Base-by-base conservation (phyloP, 345 rosid species). In the Raphanus sativus region DNA sequence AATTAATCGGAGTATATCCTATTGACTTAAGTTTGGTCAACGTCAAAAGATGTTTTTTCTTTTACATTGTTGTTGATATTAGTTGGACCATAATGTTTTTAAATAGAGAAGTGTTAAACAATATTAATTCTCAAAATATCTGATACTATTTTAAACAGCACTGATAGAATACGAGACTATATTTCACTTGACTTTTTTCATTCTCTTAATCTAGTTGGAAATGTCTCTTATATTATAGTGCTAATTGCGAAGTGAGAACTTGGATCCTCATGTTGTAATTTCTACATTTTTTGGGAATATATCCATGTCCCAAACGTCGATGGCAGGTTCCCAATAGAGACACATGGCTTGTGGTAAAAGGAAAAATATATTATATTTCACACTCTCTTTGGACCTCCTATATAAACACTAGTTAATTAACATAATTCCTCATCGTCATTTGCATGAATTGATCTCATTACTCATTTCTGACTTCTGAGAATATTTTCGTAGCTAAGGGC, bases 211-310 rank as follows among this genome's bases (percentile, higher is more conserved):
- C 55, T 26, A 65, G 56, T 65, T 65, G 55, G 38, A 45, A 45
- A 34, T 16, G 36, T 25, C 70, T 42, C 4, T 16, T 11, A 40
- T 10, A 64, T 36, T 36, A 33, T 38, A 11, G 69, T 38, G 55
- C 26, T 42, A 32, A n/a, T 59, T 76, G 70, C 64, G 71, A 64
- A 77, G 42, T 65, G 72, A 65, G 73, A 65, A 77, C 73, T 65
- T 66, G 73, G 77, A 65, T 71, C 73, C 68, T 59, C 73, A 32
- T 59, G 55, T 32, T 71, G 62, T 71, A 42, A 13, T 70, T 28
- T 17, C 68, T 63, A 13, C 45, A 32, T 12, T 62, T 69, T 36
- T 64, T 26, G 75, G 75, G 62, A n/a, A 24, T 21, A 48, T 42
- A 71, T 30, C 32, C 61, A 58, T 26, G 63, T 65, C 77, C 67